Conservation (phyloP, 768 basidiomycete species). For the Sporobolomyces pararoseus region DNA sequence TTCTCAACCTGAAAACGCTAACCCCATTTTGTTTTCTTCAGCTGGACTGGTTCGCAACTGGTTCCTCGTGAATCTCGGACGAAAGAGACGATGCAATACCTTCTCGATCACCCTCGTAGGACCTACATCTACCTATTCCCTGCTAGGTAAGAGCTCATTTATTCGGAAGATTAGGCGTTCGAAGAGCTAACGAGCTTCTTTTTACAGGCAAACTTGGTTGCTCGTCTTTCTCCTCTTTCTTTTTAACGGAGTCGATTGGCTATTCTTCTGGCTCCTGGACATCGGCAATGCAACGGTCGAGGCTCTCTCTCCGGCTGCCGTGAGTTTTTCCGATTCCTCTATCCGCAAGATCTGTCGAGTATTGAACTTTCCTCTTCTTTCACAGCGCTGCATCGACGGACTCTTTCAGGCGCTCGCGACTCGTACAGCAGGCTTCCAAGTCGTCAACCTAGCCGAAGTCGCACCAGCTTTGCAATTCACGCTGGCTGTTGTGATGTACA, state of each 20-base stretch:
- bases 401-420: slow-evolving; percentile 73
- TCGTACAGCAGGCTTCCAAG: slow-evolving; percentile 78
- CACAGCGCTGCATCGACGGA: slow-evolving; percentile 66
- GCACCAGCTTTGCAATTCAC: slow-evolving; percentile 85
- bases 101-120: slow-evolving; percentile 86
- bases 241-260: slow-evolving; percentile 65
- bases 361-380: no score
- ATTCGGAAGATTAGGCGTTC: background rate
- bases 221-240: slow-evolving; percentile 40
- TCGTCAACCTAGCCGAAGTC: slow-evolving; percentile 67
- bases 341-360: no score
- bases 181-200: background rate
- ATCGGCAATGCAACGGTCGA: slow-evolving; percentile 70
- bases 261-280: slow-evolving; percentile 82
- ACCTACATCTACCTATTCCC: slow-evolving; percentile 47
- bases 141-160: background rate
- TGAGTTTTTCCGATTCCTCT: background rate
- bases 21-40: slow-evolving; percentile 48
- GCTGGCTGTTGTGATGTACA: slow-evolving; percentile 89
- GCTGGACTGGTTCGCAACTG: slow-evolving; percentile 68
- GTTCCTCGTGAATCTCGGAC: slow-evolving; percentile 61
- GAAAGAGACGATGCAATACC: slow-evolving; percentile 78
- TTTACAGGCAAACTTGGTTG: slow-evolving; percentile 37
- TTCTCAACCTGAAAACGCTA: background rate
- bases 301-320: slow-evolving; percentile 63